phyloP scores from a whole-genome alignment of 257 asterid species.

The Solanum infundibuliforme region DNA sequence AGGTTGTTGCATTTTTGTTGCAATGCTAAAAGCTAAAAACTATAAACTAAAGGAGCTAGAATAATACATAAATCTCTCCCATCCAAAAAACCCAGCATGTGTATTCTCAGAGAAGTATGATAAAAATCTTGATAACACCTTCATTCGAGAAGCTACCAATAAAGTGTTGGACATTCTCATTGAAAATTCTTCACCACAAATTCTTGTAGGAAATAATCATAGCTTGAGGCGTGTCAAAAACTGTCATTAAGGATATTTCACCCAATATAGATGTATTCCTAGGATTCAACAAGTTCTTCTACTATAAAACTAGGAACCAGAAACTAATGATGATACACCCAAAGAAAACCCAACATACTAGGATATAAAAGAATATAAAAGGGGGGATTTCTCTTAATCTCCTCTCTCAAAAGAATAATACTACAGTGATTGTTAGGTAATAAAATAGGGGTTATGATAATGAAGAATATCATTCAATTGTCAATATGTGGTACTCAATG shows the following conservation, averaged over 20 bases:
- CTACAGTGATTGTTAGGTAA: neutral
- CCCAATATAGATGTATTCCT: neutral
- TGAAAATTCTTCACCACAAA: neutral
- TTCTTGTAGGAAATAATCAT: neutral
- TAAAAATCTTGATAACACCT: neutral
- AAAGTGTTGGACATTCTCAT: neutral
- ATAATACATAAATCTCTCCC: neutral
- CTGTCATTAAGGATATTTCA: too few species aligned
- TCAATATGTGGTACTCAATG: neutral
- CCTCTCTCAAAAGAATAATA: neutral
- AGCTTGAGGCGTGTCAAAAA: neutral
- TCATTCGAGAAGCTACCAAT: neutral
- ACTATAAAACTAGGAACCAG: too few species aligned
- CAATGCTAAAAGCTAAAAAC: neutral
- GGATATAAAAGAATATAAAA: too few species aligned
- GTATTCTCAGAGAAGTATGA: neutral
- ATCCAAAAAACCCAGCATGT: neutral
- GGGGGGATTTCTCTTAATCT: too few species aligned
- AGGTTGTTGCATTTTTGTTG: neutral
- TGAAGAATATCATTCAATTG: neutral
- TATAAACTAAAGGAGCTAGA: neutral
- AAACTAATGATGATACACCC: neutral
- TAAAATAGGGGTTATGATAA: neutral
- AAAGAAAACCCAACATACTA: too few species aligned
- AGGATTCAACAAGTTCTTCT: neutral